Conservation (phyloP, 1,139 yeast species). For the Geotrichum phurueaensis region DNA sequence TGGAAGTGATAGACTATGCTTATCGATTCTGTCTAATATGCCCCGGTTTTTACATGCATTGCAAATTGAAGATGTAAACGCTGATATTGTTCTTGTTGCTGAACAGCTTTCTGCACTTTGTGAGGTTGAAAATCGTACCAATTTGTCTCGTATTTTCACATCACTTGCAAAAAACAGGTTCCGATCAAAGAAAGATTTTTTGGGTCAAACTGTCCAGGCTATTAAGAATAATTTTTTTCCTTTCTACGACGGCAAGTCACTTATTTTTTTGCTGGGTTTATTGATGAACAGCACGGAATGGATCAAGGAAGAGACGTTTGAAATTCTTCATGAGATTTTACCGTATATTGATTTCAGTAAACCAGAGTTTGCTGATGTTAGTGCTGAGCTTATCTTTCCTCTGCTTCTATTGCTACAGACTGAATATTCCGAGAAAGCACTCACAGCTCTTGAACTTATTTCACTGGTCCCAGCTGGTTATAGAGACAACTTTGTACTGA, state of each 20-base stretch:
- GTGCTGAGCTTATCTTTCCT: slow-evolving; percentile 93
- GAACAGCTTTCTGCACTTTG: slow-evolving; percentile 54
- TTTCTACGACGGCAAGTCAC: slow-evolving; percentile 62
- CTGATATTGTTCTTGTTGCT: slow-evolving; percentile 26
- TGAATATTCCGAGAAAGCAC: slow-evolving; percentile 80
- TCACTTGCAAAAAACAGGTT: slow-evolving; percentile 75
- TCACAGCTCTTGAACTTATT: slow-evolving; percentile 84
- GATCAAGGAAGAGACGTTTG: slow-evolving; percentile 78
- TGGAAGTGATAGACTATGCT: slow-evolving; percentile 59
- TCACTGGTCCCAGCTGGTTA: slow-evolving; percentile 83
- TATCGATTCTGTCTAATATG: slow-evolving; percentile 68
- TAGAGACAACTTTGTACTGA: slow-evolving; percentile 80
- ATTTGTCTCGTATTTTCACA: slow-evolving; percentile 64
- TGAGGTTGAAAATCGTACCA: slow-evolving; percentile 48
- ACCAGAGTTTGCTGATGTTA: slow-evolving; percentile 81
- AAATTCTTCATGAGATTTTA: slow-evolving; percentile 62
- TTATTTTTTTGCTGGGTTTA: slow-evolving; percentile 71
- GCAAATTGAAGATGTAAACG: slow-evolving; percentile 47
- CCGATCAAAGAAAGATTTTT: slow-evolving; percentile 81
- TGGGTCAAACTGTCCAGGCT: slow-evolving; percentile 70
- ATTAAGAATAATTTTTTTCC: slow-evolving; percentile 68
- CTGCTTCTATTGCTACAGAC: slow-evolving; percentile 74
- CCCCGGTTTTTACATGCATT: slow-evolving; percentile 82
- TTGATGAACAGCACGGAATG: slow-evolving; percentile 70
- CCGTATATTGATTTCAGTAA: slow-evolving; percentile 71